These are phyloP conservation scores for Gossypium gossypioides DNA, from an alignment of 441 rosid species.

Conservation along the genomic window DNA sequence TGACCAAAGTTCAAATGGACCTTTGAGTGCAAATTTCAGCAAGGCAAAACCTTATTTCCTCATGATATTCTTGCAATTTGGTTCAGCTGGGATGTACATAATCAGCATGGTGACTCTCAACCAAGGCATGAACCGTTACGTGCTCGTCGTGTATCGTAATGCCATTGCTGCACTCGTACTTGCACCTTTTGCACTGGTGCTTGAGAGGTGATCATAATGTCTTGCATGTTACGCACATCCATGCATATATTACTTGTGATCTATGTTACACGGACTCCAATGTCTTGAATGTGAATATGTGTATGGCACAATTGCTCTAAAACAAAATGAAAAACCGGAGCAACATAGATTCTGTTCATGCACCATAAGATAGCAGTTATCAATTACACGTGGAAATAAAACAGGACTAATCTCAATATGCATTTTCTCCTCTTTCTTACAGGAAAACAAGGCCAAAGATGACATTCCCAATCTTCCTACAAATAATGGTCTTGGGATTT, in stretches of 20 bases:
- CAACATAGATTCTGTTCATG: background rate
- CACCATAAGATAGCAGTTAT: background rate
- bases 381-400: background rate
- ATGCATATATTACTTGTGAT: background rate
- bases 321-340: background rate
- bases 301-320: background rate
- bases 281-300: background rate
- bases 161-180: slow-evolving; percentile 50
- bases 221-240: background rate
- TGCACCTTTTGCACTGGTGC: slow-evolving; percentile 58
- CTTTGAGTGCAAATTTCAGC: background rate
- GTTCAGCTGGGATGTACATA: slow-evolving; percentile 52
- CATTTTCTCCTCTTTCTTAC: background rate
- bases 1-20: background rate
- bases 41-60: slow-evolving; percentile 46
- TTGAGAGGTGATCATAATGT: slow-evolving; percentile 43
- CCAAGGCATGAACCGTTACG: slow-evolving; percentile 59
- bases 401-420: background rate
- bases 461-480: slow-evolving; percentile 47
- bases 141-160: slow-evolving; percentile 57
- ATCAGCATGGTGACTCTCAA: slow-evolving; percentile 47
- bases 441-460: slow-evolving; percentile 72
- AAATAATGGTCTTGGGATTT: slow-evolving; percentile 51
- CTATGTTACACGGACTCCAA: background rate
- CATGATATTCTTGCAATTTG: slow-evolving; percentile 60